phyloP scores from a whole-genome alignment of 208 protist genomes.

The Wallacemonas rigidus region DNA sequence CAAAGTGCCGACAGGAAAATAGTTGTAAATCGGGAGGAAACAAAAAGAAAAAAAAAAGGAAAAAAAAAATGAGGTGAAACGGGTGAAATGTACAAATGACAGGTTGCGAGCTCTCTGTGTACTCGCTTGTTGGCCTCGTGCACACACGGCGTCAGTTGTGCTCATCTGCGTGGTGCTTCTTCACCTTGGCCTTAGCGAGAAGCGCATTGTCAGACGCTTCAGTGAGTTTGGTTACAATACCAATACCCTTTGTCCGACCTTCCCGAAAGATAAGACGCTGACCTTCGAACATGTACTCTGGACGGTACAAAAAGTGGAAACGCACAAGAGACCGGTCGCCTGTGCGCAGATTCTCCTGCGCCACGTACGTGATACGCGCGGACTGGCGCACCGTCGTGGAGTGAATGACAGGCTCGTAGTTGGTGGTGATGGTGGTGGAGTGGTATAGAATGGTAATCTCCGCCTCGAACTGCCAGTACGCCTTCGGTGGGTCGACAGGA shows the following conservation, averaged over 20 bases:
- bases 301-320: constrained; percentile 94
- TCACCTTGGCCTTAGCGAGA: constrained; percentile 49
- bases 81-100: background rate
- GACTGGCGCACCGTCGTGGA: constrained; percentile 90
- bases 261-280: constrained; percentile 94
- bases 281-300: constrained; percentile 93
- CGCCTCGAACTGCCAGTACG: constrained; percentile 96
- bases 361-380: constrained; percentile 85
- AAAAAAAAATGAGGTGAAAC: background rate
- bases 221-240: constrained; percentile 80
- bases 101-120: too few relatives aligned
- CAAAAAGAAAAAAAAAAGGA: background rate
- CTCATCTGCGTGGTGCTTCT: constrained; percentile 28
- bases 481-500: constrained; percentile 46
- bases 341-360: constrained; percentile 92
- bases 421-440: constrained; percentile 95
- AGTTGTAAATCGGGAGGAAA: constrained; percentile 3
- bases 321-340: constrained; percentile 92
- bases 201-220: constrained; percentile 43
- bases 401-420: constrained; percentile 98
- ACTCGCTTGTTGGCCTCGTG: background rate
- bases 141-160: constrained; percentile 15
- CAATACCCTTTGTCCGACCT: constrained; percentile 94
- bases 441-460: constrained; percentile 98
- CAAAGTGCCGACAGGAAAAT: too few relatives aligned